Base-by-base conservation (phyloP, 768 basidiomycete genomes). In the Dictyophora rubrovolvata region DNA sequence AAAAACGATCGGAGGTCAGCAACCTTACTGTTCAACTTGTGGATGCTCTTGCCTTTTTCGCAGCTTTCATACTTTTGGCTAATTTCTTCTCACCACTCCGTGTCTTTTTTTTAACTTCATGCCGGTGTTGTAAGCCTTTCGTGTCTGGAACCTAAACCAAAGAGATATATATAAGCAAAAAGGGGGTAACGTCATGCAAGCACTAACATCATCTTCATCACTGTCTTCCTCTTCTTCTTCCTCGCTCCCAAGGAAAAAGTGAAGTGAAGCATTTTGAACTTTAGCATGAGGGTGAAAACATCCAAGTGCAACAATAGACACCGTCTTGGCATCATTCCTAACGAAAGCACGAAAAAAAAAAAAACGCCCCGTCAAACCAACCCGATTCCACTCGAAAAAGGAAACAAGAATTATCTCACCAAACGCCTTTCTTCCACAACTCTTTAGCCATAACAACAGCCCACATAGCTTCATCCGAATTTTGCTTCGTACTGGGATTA, bases 161-260 rank as follows among this genome's bases (percentile, higher is more conserved):
- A 47, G 4, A 18, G n/a, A 33, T 20, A 61, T 49, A 20, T 18
- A 37, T 20, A 8, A 42, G 18, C 52, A 47, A 59, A 7, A 28
- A 54, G 35, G 23, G 11, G 60, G 46, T 14, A 53, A 63, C 52
- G 46, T 65, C 66, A 12, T n/a, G n/a, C 61, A 54, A 21, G 37
- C 54, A 34, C 64, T 37, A 46, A 77, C 77, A 22, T 83, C 81
- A 47, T 78, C 78, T 62, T 88, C 89, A 1, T 86, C 82, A 49
- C 86, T 85, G 48, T 82, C 85, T 60, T 87, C 84, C 46, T 83
- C 84, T 56, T 79, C 78, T 18, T 85, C 84, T 20, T 91, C 84
- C 48, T 91, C 90, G 58, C 79, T 83, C 5, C 91, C 91, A n/a
- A 99, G 81, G 77, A 98, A 99, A 75, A 97, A 99, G 73, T 97